These are phyloP conservation scores for Agrostemma githago DNA, from an alignment of 148 eudicot species.

Conservation along the genomic window DNA sequence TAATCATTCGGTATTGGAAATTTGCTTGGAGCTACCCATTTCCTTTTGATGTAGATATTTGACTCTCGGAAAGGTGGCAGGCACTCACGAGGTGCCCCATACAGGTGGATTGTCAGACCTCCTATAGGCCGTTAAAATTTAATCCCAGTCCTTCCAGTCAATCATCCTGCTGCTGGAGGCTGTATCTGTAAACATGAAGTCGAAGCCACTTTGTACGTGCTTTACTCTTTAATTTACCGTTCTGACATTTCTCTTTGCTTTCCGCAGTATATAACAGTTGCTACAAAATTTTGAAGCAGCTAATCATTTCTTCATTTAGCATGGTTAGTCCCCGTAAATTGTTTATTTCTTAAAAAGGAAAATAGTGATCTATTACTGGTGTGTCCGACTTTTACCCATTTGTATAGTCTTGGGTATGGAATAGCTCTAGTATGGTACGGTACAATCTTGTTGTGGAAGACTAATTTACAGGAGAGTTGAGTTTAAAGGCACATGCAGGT, in stretches of 20 bases:
- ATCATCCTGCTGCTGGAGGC: constrained; percentile 27
- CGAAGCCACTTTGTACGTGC: constrained; percentile 34
- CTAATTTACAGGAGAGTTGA: too few relatives aligned
- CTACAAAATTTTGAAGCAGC: constrained; percentile 30
- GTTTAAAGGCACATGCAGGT: background rate
- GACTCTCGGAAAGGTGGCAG: constrained; percentile 24
- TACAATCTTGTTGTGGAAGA: too few relatives aligned
- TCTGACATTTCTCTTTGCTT: constrained; percentile 11
- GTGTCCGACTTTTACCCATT: too few relatives aligned
- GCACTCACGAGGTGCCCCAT: constrained; percentile 13
- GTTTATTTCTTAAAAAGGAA: background rate
- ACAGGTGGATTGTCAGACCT: constrained; percentile 15
- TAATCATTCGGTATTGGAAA: background rate
- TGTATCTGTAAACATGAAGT: constrained; percentile 37
- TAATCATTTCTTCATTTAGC: constrained; percentile 19
- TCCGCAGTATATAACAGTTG: constrained; percentile 31
- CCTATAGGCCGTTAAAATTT: constrained; percentile 20
- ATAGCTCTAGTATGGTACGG: too few relatives aligned
- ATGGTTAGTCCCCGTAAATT: constrained; percentile 15
- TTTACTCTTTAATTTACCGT: constrained; percentile 24
- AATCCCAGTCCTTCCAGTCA: constrained; percentile 10
- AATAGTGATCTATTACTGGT: background rate
- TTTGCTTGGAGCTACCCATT: constrained; percentile 25
- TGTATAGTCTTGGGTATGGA: background rate
- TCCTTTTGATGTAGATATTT: constrained; percentile 35